Evolutionary conservation across 2,329 filamentous ascomycete genomes (phyloP), one percentile per base, ranked within the genome.

Genomic region (Waltergamsia citrina): DNA sequence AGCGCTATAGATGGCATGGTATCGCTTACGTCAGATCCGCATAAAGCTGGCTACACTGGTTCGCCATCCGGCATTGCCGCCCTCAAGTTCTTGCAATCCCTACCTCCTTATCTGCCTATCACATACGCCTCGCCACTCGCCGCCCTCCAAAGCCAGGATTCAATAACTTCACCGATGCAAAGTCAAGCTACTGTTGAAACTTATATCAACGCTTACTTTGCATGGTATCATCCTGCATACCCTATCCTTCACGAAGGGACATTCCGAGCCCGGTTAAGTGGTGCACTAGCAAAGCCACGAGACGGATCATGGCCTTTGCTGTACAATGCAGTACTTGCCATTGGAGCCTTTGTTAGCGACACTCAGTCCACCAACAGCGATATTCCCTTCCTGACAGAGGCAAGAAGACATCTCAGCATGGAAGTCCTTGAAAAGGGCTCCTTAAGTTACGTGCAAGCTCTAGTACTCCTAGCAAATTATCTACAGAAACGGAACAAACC

Each of bases 401-500:
- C 46, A 2, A 40, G 47, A 11, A 36, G 41, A 11, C 39, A 54
- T 20, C 39, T 65, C 11, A 59, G 54, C 2, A 54, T 62, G n/a
- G 52, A 57, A 20, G 53, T 53, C 29, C 44, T 65, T 5, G 61
- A 66, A 38, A 52, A 48, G 16, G 63, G 62, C 4, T 62, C 57
- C 12, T 42, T 65, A 5, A 54, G 52, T 7, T 46, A 59, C 3
- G 59, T 65, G 1, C 63, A 65, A 40, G 54, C 52, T 0, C 46
- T 65, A 6, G 42, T 50, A 3, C 48, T 66, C 5, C 52, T 56
- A 41, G 55, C 54, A 1, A 65, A 66, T 25, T 67, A 68, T 42
- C 49, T 67, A 2, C 65, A 69, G 34, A 67, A 67, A 40, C 49
- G 58, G 16, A 60, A 68, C 36, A 49, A 61, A 4, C 63, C 63